phyloP scores from a whole-genome alignment of 148 eudicot species.

The Cornus controversa region DNA sequence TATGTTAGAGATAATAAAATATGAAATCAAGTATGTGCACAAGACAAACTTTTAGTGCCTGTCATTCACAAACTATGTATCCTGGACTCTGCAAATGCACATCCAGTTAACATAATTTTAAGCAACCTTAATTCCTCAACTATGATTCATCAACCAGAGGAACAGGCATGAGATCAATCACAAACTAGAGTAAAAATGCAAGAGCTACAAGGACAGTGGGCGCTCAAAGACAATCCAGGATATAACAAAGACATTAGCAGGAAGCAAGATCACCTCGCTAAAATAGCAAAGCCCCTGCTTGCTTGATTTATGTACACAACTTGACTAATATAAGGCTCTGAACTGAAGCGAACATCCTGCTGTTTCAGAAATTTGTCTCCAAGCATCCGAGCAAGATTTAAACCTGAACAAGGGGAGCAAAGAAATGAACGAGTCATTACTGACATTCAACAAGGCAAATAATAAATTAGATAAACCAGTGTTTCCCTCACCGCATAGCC shows the following conservation, averaged over 20 bases:
- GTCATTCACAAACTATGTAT: not conserved
- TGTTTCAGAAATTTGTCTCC: conserved; percentile 95
- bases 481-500: conserved; percentile 66
- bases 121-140: not conserved
- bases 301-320: conserved; percentile 56
- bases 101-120: too few relatives aligned
- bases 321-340: conserved; percentile 79
- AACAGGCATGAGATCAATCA: not conserved
- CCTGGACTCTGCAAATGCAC: too few relatives aligned
- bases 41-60: not conserved
- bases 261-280: conserved; percentile 70
- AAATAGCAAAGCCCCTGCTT: conserved; percentile 62
- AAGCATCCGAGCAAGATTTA: conserved; percentile 91
- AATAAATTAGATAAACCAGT: not conserved
- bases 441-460: not conserved
- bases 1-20: not conserved
- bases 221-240: not conserved
- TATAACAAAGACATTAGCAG: not conserved
- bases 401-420: conserved; percentile 39
- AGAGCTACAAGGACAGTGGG: not conserved
- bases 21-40: not conserved
- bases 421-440: not conserved
- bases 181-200: not conserved
- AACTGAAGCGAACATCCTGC: conserved; percentile 88
- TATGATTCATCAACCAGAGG: not conserved